Evolutionary conservation across 768 basidiomycete genomes (phyloP), one percentile per base, ranked within the genome.

Genomic region (Coprinopsis cinerea): DNA sequence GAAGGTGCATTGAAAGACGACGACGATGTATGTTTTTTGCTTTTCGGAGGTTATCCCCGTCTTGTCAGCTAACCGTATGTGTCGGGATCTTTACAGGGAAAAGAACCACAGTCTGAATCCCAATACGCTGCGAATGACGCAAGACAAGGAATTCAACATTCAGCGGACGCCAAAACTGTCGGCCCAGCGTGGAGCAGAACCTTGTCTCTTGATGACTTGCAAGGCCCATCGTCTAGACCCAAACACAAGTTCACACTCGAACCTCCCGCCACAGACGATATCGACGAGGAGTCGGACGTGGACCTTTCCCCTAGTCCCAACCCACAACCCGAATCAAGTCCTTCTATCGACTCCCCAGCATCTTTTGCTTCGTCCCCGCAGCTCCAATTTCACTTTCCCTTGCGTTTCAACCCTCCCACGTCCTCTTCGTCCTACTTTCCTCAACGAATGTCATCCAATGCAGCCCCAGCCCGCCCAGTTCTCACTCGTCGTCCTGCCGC

Each of bases 231-330:
- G 17, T 15, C 18, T 20, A 40, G 37, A 18, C 18, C 36, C 27
- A 41, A 25, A 24, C 49, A 42, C 40, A 51, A 46, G 25, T 46
- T 51, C 44, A 51, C 50, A 14, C 36, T 50, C 27, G 41, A 50
- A 18, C 28, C 37, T 10, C 48, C 34, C 24, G 28, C 48, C 32
- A 9, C 6, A 17, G 10, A 10, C 36, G 36, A 39, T 17, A n/a
- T 17, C 44, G 27, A 45, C 25, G 44, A 45, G 27, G 44, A 32
- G 5, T 17, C 18, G 27, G 27, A 32, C 27, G 11, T 6, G 10
- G 24, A 43, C 18, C 18, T 9, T 11, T 9, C 2, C 30, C 28
- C 17, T 30, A 7, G 6, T 6, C 17, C 6, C 37, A 6, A 17
- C 7, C 37, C 37, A 40, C n/a, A n/a, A n/a, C n/a, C n/a, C n/a